Conservation (phyloP, 116 monocot genomes). For the Thalassia testudinum region DNA sequence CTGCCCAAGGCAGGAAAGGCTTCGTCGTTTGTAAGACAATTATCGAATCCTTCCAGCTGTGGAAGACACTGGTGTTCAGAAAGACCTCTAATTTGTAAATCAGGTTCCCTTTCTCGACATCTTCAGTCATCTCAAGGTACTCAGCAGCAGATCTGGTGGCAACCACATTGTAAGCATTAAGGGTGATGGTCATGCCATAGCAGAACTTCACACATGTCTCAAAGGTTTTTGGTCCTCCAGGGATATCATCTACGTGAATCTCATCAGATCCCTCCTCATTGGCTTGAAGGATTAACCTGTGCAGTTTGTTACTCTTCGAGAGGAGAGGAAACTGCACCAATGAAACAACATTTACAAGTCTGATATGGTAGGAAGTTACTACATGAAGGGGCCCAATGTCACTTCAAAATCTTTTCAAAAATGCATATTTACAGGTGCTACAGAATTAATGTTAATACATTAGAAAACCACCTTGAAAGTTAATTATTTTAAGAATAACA, state of each 20-base stretch:
- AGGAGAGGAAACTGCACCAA: conserved; percentile 80
- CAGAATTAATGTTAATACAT: too few species aligned
- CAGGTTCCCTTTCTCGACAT: conserved; percentile 76
- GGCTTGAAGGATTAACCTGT: conserved; percentile 33
- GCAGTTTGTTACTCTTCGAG: conserved; percentile 66
- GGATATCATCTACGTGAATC: conserved; percentile 39
- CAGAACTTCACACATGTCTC: conserved; percentile 91
- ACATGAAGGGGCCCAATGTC: too few species aligned
- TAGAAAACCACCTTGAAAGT: too few species aligned
- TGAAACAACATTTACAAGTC: not conserved
- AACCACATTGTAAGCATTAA: conserved; percentile 72
- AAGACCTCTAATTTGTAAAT: conserved; percentile 86
- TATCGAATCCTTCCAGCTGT: conserved; percentile 90
- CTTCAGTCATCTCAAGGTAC: conserved; percentile 77
- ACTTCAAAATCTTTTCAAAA: too few species aligned
- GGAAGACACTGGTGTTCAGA: conserved; percentile 53
- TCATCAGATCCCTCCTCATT: conserved; percentile 40
- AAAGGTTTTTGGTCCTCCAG: conserved; percentile 61
- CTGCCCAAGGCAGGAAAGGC: conserved; percentile 46
- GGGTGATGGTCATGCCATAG: conserved; percentile 78
- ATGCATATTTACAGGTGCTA: too few species aligned
- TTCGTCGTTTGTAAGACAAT: conserved; percentile 60
- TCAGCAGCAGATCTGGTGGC: conserved; percentile 75
- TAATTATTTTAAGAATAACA: too few species aligned
- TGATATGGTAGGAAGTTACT: too few species aligned